Percentiles rank a stretch among this genome's conserved stretches.
Evolutionary conservation across 176 grass and related monocot genomes (phyloP).

Genomic region (Chrysopogon serrulatus): DNA sequence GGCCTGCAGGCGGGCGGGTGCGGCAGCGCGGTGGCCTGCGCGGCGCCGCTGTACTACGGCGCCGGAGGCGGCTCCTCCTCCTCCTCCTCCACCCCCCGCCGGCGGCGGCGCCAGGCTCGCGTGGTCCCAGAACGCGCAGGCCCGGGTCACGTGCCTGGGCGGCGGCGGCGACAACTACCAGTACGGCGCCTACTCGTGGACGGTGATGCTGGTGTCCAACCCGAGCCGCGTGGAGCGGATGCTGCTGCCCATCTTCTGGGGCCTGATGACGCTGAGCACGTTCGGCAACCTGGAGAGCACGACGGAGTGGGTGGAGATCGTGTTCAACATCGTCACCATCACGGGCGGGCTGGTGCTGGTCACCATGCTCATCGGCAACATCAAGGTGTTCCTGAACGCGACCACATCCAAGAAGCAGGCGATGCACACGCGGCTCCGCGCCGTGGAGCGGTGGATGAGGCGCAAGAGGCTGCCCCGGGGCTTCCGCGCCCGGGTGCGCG

Average conservation of each 20-base stretch:
- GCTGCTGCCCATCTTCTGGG: conserved; percentile 96
- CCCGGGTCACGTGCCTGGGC: conserved; percentile 40
- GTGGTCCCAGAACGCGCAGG: conserved; percentile 51
- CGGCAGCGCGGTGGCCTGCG: conserved; percentile 44
- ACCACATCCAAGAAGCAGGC: conserved; percentile 93
- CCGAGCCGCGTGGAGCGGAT: conserved; percentile 73
- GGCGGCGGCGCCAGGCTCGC: conserved; percentile 26
- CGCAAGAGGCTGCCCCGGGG: conserved; percentile 42
- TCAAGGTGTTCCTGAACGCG: conserved; percentile 95
- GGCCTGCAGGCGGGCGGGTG: conserved; percentile 27
- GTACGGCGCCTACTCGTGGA: conserved; percentile 89
- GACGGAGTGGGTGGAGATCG: conserved; percentile 93
- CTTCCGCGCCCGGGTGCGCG: conserved; percentile 66
- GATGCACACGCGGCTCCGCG: conserved; percentile 57
- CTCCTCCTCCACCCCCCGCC: background rate
- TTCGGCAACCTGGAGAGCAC: conserved; percentile 94
- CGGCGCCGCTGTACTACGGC: conserved; percentile 63
- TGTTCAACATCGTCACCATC: conserved; percentile 94
- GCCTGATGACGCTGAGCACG: conserved; percentile 89
- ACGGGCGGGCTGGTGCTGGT: conserved; percentile 74
- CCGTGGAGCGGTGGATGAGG: conserved; percentile 84
- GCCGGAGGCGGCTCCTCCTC: background rate
- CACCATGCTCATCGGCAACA: conserved; percentile 96
- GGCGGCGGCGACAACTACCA: conserved; percentile 53
- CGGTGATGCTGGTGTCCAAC: conserved; percentile 70